Conservation (phyloP, 805 yeast species). For the Torulaspora microellipsoides region DNA sequence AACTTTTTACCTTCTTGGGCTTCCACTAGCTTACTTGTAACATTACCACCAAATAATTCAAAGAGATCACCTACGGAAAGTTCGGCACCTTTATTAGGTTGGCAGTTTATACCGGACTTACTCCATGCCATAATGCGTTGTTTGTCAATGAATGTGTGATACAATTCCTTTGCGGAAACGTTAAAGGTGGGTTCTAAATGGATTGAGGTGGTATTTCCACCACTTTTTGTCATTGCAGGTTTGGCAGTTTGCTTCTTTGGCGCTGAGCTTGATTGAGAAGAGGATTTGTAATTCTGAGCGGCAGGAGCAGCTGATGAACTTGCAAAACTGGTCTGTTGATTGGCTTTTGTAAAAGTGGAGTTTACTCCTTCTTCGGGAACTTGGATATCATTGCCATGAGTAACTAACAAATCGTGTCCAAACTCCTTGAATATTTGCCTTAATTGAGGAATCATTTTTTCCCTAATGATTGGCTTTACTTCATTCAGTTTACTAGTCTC, state of each 20-base stretch:
- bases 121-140: constrained; percentile 88
- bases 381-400: constrained; percentile 85
- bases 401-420: constrained; percentile 69
- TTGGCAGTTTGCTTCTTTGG: constrained; percentile 13
- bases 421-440: constrained; percentile 57
- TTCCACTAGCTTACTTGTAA: constrained; percentile 62
- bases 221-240: constrained; percentile 9
- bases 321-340: constrained; percentile 37
- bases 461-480: constrained; percentile 50
- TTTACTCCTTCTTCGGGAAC: constrained; percentile 62
- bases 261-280: constrained; percentile 7
- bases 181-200: constrained; percentile 76
- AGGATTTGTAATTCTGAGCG: constrained; percentile 11
- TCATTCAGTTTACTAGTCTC: constrained; percentile 48
- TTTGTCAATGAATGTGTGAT: constrained; percentile 69
- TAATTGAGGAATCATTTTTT: constrained; percentile 62
- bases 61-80: constrained; percentile 54
- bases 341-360: constrained; percentile 51
- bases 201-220: constrained; percentile 67
- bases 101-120: constrained; percentile 46
- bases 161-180: constrained; percentile 84
- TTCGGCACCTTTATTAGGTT: constrained; percentile 37
- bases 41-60: constrained; percentile 81
- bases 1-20: constrained; percentile 57
- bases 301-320: constrained; percentile 8